Conservation (phyloP, 208 protist species). For the Trypanosoma caninum region DNA sequence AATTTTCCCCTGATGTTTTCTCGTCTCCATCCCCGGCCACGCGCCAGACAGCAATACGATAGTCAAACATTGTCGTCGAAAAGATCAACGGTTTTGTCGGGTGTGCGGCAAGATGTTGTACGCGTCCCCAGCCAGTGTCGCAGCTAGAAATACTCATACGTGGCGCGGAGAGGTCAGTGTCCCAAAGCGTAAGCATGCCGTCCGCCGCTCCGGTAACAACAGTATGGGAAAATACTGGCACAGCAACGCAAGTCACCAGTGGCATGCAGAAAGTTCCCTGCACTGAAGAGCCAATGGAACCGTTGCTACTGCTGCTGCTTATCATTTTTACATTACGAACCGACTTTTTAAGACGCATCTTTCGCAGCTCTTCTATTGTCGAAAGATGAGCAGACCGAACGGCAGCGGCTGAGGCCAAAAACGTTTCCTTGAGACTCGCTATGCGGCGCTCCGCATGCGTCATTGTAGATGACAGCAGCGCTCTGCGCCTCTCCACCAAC, state of each 20-base stretch:
- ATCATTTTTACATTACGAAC: conserved; percentile 76
- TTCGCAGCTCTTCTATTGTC: conserved; percentile 27
- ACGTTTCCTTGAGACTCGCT: conserved; percentile 53
- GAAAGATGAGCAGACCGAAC: conserved; percentile 32
- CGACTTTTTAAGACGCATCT: conserved; percentile 59
- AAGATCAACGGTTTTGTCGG: conserved; percentile 45
- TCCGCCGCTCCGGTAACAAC: conserved; percentile 69
- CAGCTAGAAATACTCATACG: conserved; percentile 44
- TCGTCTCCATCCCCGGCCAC: not conserved
- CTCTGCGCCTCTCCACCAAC: conserved; percentile 39
- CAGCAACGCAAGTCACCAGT: conserved; percentile 47
- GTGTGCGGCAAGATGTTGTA: conserved; percentile 54
- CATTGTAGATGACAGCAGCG: conserved; percentile 49
- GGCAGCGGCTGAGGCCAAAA: conserved; percentile 25
- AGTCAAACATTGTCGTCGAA: conserved; percentile 72
- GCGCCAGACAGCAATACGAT: conserved; percentile 50
- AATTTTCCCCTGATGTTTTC: too few species aligned
- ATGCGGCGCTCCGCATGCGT: conserved; percentile 45
- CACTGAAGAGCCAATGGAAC: conserved; percentile 9
- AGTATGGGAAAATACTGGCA: conserved; percentile 21
- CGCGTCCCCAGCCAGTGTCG: conserved; percentile 48
- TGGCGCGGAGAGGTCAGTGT: conserved; percentile 40
- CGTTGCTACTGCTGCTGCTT: not conserved
- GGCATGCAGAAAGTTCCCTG: conserved; percentile 63
- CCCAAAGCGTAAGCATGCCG: conserved; percentile 81